These are phyloP conservation scores for Emericellopsis atlantica DNA, from an alignment of 2,329 filamentous ascomycete genomes.

Conservation along the genomic window DNA sequence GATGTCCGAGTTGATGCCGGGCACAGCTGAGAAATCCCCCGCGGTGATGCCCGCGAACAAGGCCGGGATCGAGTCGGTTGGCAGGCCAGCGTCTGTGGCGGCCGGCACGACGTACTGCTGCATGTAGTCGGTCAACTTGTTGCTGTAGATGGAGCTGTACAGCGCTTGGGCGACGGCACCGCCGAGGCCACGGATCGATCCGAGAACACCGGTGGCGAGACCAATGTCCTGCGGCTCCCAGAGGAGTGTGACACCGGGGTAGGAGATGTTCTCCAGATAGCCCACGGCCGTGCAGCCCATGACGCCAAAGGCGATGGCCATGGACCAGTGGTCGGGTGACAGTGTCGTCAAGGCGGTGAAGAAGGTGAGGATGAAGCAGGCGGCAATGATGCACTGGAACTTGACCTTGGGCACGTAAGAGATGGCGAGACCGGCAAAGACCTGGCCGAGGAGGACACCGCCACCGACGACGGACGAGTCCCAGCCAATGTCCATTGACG, in stretches of 20 bases:
- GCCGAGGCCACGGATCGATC: constrained; percentile 29
- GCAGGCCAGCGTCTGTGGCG: constrained; percentile 20
- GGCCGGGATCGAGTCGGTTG: constrained; percentile 13
- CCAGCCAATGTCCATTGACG: constrained; percentile 24
- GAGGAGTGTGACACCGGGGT: constrained; percentile 29
- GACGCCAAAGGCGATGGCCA: constrained; percentile 18
- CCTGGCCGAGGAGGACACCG: constrained; percentile 25
- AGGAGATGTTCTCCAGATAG: constrained; percentile 24
- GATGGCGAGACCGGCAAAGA: constrained; percentile 19
- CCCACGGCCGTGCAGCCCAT: constrained; percentile 19
- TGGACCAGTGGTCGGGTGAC: constrained; percentile 12
- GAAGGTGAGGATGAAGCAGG: constrained; percentile 16
- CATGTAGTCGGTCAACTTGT: constrained; percentile 19
- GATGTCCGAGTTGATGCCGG: constrained; percentile 19
- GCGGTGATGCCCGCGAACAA: constrained; percentile 19
- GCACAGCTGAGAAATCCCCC: constrained; percentile 17
- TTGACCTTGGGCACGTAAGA: constrained; percentile 22
- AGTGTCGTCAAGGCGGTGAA: constrained; percentile 17
- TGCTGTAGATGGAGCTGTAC: constrained; percentile 22
- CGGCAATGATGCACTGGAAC: constrained; percentile 17
- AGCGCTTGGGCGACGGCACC: constrained; percentile 22
- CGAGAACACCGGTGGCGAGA: constrained; percentile 27
- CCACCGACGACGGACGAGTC: constrained; percentile 27
- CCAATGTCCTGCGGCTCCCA: constrained; percentile 33
- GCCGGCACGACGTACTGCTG: constrained; percentile 19